Conservation (phyloP, 345 rosid species). For the Hypericum androsaemum region DNA sequence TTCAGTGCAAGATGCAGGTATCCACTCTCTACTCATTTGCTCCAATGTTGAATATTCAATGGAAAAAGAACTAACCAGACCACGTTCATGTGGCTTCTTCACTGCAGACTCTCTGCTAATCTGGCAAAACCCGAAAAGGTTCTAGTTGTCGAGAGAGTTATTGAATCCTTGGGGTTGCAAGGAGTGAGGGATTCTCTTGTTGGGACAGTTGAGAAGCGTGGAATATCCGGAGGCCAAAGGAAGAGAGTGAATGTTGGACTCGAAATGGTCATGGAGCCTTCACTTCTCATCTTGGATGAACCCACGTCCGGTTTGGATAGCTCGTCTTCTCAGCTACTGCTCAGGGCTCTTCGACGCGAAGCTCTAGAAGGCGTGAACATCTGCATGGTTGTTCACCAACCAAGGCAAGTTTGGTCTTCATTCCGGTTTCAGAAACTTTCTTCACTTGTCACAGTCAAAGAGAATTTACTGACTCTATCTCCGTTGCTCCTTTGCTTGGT, state of each 20-base stretch:
- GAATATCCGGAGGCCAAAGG: slow-evolving; percentile 98
- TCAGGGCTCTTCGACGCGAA: slow-evolving; percentile 93
- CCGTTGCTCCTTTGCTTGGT: slow-evolving; percentile 10
- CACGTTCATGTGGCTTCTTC: slow-evolving; percentile 3
- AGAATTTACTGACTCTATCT: no score
- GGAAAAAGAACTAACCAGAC: neutral
- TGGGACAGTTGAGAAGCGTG: slow-evolving; percentile 94
- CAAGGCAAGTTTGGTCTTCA: slow-evolving; percentile 43
- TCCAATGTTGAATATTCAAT: neutral
- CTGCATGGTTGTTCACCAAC: slow-evolving; percentile 94
- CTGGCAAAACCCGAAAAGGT: slow-evolving; percentile 72
- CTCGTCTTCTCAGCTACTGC: slow-evolving; percentile 87
- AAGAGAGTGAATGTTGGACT: slow-evolving; percentile 97
- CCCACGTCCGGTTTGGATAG: slow-evolving; percentile 98
- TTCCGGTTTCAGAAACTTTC: no score
- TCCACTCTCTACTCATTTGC: slow-evolving; percentile 1
- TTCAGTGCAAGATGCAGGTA: slow-evolving; percentile 99
- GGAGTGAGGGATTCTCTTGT: slow-evolving; percentile 75
- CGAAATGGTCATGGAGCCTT: slow-evolving; percentile 99
- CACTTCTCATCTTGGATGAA: slow-evolving; percentile 92
- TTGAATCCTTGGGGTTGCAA: slow-evolving; percentile 81
- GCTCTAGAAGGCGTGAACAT: slow-evolving; percentile 98
- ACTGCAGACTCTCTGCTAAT: slow-evolving; percentile 58
- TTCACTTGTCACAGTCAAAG: no score
- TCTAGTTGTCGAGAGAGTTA: slow-evolving; percentile 91